Base-by-base conservation (phyloP, 2,329 filamentous ascomycete species). In the Ceratocystis alfenasii region DNA sequence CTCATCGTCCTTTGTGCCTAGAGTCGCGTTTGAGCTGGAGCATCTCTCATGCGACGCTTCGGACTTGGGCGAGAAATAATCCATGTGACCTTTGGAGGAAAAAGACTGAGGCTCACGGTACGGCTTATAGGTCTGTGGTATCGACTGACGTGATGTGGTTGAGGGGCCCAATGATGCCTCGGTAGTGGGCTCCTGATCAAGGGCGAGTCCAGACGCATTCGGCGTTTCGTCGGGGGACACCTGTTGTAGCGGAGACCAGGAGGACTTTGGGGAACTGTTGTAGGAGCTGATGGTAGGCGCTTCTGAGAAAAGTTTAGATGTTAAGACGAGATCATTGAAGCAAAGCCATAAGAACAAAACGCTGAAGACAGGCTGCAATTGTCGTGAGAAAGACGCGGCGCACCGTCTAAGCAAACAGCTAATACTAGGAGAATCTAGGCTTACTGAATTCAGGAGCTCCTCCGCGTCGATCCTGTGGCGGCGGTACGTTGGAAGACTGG, bases 81-180 rank as follows among this genome's bases (percentile, higher is more conserved):
- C 66, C 63, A 64, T 62, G 12, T 59, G 66, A 10, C 64, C 66
- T 17, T 66, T 46, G 3, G 66, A 45, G 12, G 33, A 64, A 3
- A 33, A 30, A 12, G 60, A 61, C 22, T 60, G 66, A 28, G 63
- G 64, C 45, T 64, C 63, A 41, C 66, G 64, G 30, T 65, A 68
- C 15, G 66, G 66, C 61, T 68, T 68, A 33, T 65, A 68, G 41
- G 65, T 64, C 17, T 64, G 65, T 36, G 66, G 65, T 36, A 53
- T 50, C 12, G 66, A 64, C 1, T 50, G 60, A 10, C 59, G 66
- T 33, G 63, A 65, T 12, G 36, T 36, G 20, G 60, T n/a, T 2
- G 64, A 22, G 7, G 46, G 41, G 41, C 12, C 50, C 48, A 25
- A 57, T 53, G 20, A 62, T 61, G 20, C 22, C 36, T 62, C 22